These are phyloP conservation scores for Eucalyptus guilfoylei DNA, from an alignment of 345 rosid genomes.

Conservation along the genomic window DNA sequence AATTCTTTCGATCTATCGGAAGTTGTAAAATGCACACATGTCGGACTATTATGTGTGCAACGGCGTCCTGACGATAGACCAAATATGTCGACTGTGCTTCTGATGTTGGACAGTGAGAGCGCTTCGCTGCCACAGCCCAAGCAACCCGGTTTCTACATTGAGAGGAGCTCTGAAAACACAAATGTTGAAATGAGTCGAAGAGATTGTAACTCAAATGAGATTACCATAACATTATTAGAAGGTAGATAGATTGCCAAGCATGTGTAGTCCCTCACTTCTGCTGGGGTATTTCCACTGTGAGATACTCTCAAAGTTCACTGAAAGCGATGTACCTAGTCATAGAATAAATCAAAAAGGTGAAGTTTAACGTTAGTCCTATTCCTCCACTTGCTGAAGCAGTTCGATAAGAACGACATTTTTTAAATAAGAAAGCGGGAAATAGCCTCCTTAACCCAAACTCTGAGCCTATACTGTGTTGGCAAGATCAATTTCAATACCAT, in stretches of 20 bases:
- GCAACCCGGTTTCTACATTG: not conserved
- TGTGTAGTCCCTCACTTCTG: not conserved
- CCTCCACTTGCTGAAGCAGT: accelerated
- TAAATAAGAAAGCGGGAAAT: no score
- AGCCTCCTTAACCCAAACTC: no score
- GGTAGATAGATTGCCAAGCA: not conserved
- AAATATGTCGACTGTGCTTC: not conserved
- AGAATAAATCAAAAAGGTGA: no score
- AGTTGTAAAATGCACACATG: conserved; percentile 14
- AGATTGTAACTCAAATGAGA: not conserved
- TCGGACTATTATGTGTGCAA: conserved; percentile 32
- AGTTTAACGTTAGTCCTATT: no score
- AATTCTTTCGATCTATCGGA: conserved; percentile 1
- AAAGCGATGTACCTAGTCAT: no score
- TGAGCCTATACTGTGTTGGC: no score
- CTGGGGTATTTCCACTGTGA: not conserved
- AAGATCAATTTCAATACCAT: not conserved
- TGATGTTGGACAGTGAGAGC: not conserved
- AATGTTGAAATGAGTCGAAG: not conserved
- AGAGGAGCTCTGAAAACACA: not conserved
- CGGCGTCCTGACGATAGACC: conserved; percentile 21
- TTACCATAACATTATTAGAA: not conserved
- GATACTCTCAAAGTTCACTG: no score
- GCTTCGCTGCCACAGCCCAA: not conserved
- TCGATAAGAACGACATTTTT: no score